Evolutionary conservation across 192 early-diverging fungal species (phyloP).

Genomic region (Rhizoclosmatium sp.): DNA sequence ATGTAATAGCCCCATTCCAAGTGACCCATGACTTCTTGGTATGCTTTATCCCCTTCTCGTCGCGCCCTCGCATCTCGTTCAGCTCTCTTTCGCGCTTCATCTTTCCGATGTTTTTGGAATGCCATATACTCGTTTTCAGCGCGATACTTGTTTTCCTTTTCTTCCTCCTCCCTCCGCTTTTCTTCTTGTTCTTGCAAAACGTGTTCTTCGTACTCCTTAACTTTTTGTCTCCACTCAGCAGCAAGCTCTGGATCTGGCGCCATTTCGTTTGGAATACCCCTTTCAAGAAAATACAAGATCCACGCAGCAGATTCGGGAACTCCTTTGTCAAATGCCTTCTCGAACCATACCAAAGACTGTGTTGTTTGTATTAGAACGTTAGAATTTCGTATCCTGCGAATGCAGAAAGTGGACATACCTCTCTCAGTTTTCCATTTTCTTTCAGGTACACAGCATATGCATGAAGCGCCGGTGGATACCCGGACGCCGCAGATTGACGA

Average conservation of each 20-base stretch:
- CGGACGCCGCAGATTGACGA: slow-evolving; percentile 15
- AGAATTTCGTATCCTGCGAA: no score
- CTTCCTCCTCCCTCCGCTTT: slow-evolving; percentile 12
- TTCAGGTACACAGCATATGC: slow-evolving; percentile 25
- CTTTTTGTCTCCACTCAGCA: slow-evolving; percentile 9
- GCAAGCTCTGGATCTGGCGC: not conserved
- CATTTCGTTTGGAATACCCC: not conserved
- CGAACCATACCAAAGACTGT: slow-evolving; percentile 25
- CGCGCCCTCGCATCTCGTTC: slow-evolving; percentile 17
- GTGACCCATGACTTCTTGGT: not conserved
- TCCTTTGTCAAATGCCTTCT: slow-evolving; percentile 20
- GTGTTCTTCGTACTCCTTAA: slow-evolving; percentile 5
- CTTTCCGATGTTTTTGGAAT: not conserved
- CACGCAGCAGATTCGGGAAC: slow-evolving; percentile 2
- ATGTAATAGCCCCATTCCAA: slow-evolving; percentile 29
- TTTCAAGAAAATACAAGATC: slow-evolving; percentile 4
- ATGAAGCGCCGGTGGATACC: slow-evolving; percentile 30
- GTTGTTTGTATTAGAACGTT: not conserved
- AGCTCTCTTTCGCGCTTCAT: not conserved
- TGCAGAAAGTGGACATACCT: no score
- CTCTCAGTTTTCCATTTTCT: not conserved
- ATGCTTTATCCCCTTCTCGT: slow-evolving; percentile 13
- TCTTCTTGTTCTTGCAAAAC: not conserved
- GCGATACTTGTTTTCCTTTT: not conserved
- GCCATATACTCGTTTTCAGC: slow-evolving; percentile 21